Percentiles rank a stretch among this genome's conserved stretches.
Conservation (phyloP, 73 alveolate species). For the Paramecium octaurelia region DNA sequence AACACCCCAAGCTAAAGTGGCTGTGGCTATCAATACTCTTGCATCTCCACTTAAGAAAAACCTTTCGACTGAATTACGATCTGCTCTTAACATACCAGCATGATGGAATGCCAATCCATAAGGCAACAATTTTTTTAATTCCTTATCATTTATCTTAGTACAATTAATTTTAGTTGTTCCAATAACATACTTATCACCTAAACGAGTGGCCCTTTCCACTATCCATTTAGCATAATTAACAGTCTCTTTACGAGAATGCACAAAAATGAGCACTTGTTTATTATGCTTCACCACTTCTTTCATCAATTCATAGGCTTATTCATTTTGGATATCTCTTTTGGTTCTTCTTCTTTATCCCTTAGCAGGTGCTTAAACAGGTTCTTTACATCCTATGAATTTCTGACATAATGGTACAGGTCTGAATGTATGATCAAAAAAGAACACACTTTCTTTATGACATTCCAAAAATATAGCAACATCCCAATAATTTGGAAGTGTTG, state of each 20-base stretch:
- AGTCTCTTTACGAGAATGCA: constrained; percentile 99
- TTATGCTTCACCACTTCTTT: constrained; percentile 82
- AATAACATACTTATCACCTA: constrained; percentile 77
- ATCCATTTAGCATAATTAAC: constrained; percentile 83
- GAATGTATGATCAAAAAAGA: constrained; percentile 92
- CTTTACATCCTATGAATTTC: constrained; percentile 96
- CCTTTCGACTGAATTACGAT: constrained; percentile 87
- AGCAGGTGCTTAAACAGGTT: constrained; percentile 53
- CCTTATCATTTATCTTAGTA: constrained; percentile 69
- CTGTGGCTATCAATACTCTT: constrained; percentile 93
- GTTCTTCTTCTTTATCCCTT: constrained; percentile 59
- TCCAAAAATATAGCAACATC: constrained; percentile 97
- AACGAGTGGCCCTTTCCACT: constrained; percentile 69
- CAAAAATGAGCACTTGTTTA: constrained; percentile 97
- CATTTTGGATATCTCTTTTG: constrained; percentile 74
- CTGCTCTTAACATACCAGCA: constrained; percentile 98
- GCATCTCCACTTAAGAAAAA: constrained; percentile 88
- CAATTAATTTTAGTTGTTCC: constrained; percentile 74
- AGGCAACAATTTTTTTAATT: constrained; percentile 76
- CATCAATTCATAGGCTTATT: constrained; percentile 82
- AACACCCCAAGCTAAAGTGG: constrained; percentile 99
- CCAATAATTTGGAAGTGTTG: constrained; percentile 98
- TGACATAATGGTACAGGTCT: constrained; percentile 98
- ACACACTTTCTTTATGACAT: constrained; percentile 86
- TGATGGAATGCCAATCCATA: constrained; percentile 98